Evolutionary conservation across 2,329 filamentous ascomycete species (phyloP).

Genomic region (Pseudogymnoascus sp.): DNA sequence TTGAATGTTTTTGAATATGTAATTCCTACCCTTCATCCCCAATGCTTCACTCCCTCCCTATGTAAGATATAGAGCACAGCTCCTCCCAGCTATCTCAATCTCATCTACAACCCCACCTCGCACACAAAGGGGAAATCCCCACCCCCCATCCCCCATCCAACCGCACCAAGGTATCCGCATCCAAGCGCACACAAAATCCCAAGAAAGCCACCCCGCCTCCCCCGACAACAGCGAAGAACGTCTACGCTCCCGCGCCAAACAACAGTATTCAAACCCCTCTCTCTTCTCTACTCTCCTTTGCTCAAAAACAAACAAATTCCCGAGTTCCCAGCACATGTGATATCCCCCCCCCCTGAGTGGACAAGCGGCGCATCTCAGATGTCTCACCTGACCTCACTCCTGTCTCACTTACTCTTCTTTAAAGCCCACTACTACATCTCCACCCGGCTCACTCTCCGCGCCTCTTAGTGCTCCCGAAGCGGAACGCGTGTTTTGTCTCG

Average conservation of each 20-base stretch:
- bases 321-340: not conserved
- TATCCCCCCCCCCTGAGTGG: not conserved
- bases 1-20: not conserved
- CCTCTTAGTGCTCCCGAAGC: constrained; percentile 7
- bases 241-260: not conserved
- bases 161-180: not conserved
- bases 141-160: not conserved
- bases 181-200: not conserved
- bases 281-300: not conserved
- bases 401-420: not conserved
- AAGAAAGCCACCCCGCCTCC: not conserved
- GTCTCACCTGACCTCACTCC: not conserved
- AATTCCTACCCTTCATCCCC: not conserved
- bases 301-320: not conserved
- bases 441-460: not conserved
- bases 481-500: constrained; percentile 1
- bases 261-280: not conserved
- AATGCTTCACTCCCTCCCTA: not conserved
- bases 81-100: not conserved
- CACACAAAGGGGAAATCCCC: not conserved
- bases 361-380: not conserved
- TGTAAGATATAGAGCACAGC: not conserved
- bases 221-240: too few relatives aligned
- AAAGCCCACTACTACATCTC: not conserved
- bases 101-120: not conserved